A percentile compares a stretch with the other conserved stretches of the same genome.
phyloP scores from a whole-genome alignment of 768 basidiomycete species.

The Panaeolus papilionaceus region DNA sequence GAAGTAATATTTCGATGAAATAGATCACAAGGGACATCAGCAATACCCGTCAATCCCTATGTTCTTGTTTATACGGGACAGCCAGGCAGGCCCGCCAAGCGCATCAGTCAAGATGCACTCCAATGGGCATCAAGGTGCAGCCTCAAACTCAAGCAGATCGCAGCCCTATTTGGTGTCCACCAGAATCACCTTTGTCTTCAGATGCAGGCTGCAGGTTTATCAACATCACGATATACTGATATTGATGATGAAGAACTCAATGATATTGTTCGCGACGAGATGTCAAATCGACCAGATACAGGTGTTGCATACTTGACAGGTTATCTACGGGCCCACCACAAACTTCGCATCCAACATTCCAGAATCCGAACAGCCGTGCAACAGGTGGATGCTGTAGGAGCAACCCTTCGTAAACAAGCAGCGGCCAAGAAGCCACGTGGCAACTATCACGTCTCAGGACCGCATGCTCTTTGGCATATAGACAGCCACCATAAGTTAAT shows the following conservation, averaged over 20 bases:
- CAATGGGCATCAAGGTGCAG: neutral
- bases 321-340: slow-evolving; percentile 11
- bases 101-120: neutral
- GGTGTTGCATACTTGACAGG: slow-evolving; percentile 19
- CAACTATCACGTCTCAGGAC: slow-evolving; percentile 19
- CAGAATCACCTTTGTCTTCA: neutral
- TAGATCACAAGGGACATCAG: neutral
- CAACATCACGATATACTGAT: neutral
- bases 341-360: slow-evolving; percentile 15
- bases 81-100: neutral
- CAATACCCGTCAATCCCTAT: neutral
- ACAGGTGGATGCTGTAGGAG: slow-evolving; percentile 14
- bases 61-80: neutral
- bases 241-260: slow-evolving; percentile 17
- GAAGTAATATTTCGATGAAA: too few species aligned
- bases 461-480: slow-evolving; percentile 25
- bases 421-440: neutral
- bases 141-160: neutral
- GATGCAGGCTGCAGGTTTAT: neutral
- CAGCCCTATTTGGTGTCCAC: neutral
- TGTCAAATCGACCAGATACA: slow-evolving; percentile 11
- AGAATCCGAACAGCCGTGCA: slow-evolving; percentile 1
- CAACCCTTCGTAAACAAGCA: neutral
- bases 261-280: neutral
- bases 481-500: slow-evolving; percentile 28